Conservation (phyloP, 1,284 basidiomycete species). For the Leccinum angustisporum region DNA sequence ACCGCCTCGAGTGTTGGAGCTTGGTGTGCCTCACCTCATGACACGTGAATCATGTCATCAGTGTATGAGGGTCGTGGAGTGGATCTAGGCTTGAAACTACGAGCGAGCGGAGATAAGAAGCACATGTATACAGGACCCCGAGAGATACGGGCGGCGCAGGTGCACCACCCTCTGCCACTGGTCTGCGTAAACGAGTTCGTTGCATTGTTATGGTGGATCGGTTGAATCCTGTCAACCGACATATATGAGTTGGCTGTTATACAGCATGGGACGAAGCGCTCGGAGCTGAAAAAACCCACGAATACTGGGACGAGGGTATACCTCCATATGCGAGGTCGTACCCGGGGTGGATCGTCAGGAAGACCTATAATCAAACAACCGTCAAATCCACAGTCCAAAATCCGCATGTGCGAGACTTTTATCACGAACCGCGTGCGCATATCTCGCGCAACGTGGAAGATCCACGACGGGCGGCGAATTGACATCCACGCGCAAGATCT, state of each 20-base stretch:
- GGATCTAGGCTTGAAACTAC: conserved; percentile 17
- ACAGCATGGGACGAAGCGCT: conserved; percentile 8
- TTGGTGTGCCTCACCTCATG: not conserved
- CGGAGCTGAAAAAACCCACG: not conserved
- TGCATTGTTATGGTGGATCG: not conserved
- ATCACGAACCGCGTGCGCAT: conserved; percentile 54
- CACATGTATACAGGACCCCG: conserved; percentile 22
- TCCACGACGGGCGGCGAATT: conserved; percentile 54
- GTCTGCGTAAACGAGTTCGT: not conserved
- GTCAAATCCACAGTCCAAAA: conserved; percentile 1
- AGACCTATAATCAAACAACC: conserved; percentile 47
- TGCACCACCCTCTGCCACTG: conserved; percentile 20
- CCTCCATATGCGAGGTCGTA: conserved; percentile 67
- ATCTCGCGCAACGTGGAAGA: conserved; percentile 47
- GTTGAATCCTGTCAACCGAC: not conserved
- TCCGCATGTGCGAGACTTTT: not conserved
- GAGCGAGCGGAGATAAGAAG: conserved; percentile 16
- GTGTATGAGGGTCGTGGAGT: conserved; percentile 4
- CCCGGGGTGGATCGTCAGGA: conserved; percentile 68
- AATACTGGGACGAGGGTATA: conserved; percentile 5
- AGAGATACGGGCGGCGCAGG: conserved; percentile 5
- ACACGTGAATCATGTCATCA: conserved; percentile 10
- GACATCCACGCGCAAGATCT: conserved; percentile 49
- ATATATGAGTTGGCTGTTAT: not conserved
- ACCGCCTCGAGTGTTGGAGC: not conserved